Conservation (phyloP, 805 yeast genomes). For the Suhomyces tanzawaensis region DNA sequence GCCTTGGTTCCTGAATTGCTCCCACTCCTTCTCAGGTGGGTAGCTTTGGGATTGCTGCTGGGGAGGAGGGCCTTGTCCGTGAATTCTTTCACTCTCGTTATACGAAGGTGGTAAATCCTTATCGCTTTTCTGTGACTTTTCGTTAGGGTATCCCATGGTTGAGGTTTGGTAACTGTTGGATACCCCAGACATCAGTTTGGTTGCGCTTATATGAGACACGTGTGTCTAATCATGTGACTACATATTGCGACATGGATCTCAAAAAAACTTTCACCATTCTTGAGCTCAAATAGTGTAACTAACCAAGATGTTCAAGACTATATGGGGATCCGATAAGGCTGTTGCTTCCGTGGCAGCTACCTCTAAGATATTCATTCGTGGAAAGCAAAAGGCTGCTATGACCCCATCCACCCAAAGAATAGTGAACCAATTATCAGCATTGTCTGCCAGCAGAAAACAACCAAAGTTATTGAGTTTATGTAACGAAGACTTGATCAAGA, state of each 20-base stretch:
- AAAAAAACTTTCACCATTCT: neutral
- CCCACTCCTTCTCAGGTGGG: too few species aligned
- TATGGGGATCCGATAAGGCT: neutral
- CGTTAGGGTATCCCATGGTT: neutral
- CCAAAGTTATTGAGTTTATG: slow-evolving; percentile 76
- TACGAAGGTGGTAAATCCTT: slow-evolving; percentile 7
- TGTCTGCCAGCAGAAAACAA: slow-evolving; percentile 84
- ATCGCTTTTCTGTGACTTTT: neutral
- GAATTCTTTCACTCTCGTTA: slow-evolving; percentile 1
- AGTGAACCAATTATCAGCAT: slow-evolving; percentile 66
- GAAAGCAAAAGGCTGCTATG: slow-evolving; percentile 28
- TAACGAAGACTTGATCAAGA: slow-evolving; percentile 82
- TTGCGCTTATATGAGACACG: neutral
- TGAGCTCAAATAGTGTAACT: neutral
- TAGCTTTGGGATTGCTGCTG: neutral
- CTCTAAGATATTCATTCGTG: slow-evolving; percentile 24
- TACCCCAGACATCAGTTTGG: neutral
- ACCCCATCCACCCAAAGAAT: slow-evolving; percentile 40
- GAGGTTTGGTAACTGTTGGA: neutral
- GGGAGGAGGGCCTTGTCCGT: slow-evolving; percentile 1
- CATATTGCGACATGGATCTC: neutral
- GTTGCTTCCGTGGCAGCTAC: neutral
- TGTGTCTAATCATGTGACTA: neutral
- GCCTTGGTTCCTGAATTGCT: too few species aligned
- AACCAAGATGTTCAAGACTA: neutral